Conservation (phyloP, 2,329 filamentous ascomycete genomes). For the Mollisia scopiformis region DNA sequence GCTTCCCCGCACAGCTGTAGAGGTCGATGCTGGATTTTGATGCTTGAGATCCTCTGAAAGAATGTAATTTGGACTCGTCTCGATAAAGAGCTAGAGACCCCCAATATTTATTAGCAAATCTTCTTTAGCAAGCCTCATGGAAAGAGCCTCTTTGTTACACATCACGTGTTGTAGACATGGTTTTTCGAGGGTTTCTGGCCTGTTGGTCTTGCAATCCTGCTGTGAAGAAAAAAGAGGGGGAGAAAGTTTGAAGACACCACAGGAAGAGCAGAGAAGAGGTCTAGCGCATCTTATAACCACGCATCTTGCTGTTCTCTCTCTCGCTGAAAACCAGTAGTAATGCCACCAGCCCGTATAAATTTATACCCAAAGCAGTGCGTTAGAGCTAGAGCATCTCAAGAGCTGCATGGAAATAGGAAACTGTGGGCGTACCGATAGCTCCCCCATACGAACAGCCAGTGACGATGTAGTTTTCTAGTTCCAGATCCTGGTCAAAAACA, state of each 20-base stretch:
- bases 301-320: neutral
- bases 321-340: neutral
- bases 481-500: slow-evolving; percentile 89
- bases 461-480: slow-evolving; percentile 93
- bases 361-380: neutral
- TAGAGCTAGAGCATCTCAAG: no score
- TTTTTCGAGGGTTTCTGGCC: no score
- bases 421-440: slow-evolving; percentile 72
- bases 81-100: slow-evolving; percentile 73
- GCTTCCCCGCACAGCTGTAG: slow-evolving; percentile 89
- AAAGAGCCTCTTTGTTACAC: neutral
- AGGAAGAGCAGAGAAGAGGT: neutral
- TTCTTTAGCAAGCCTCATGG: neutral
- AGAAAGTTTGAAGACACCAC: neutral
- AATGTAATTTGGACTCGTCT: slow-evolving; percentile 82
- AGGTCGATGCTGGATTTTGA: slow-evolving; percentile 88
- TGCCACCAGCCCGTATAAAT: neutral
- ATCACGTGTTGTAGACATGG: neutral
- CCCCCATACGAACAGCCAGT: slow-evolving; percentile 92
- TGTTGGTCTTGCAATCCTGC: no score
- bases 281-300: neutral
- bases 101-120: neutral
- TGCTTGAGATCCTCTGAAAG: slow-evolving; percentile 72
- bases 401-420: slow-evolving; percentile 22
- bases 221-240: no score